Evolutionary conservation across 1,284 basidiomycete genomes (phyloP).

Genomic region (Ustilago nuda): DNA sequence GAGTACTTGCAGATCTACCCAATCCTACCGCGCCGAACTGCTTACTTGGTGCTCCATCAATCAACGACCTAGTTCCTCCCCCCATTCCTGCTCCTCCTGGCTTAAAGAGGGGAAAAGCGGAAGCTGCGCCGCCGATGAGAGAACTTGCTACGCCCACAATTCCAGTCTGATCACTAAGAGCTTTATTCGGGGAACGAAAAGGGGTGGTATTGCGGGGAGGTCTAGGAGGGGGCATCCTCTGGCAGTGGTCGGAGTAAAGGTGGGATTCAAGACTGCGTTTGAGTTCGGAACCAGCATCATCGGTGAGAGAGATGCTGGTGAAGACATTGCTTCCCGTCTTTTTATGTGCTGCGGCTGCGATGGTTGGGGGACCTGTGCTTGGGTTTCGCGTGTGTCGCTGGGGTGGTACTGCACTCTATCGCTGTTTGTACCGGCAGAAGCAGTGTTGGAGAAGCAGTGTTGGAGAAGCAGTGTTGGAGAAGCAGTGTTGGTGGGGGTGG

Average conservation of each 20-base stretch:
- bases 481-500: background rate
- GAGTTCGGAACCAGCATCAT: conserved; percentile 37
- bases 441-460: background rate
- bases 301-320: conserved; percentile 40
- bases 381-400: conserved; percentile 10
- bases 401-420: background rate
- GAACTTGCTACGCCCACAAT: background rate
- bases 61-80: conserved; percentile 10
- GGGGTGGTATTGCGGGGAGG: background rate
- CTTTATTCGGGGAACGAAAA: background rate
- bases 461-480: background rate
- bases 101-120: conserved; percentile 10
- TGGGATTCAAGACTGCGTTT: conserved; percentile 31
- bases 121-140: conserved; percentile 4
- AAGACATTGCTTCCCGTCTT: conserved; percentile 40
- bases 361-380: background rate
- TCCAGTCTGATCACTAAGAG: background rate
- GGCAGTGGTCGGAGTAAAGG: conserved; percentile 12
- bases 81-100: background rate
- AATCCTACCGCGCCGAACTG: conserved; percentile 15
- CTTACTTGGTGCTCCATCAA: conserved; percentile 44
- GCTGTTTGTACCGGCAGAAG: conserved; percentile 10
- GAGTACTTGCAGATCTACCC: conserved; percentile 23
- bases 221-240: conserved; percentile 6
- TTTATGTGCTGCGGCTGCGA: conserved; percentile 1